Evolutionary conservation across 495 filamentous ascomycete genomes (phyloP), one percentile per base, ranked within the genome.

Genomic region (Clohesyomyces aquaticus): DNA sequence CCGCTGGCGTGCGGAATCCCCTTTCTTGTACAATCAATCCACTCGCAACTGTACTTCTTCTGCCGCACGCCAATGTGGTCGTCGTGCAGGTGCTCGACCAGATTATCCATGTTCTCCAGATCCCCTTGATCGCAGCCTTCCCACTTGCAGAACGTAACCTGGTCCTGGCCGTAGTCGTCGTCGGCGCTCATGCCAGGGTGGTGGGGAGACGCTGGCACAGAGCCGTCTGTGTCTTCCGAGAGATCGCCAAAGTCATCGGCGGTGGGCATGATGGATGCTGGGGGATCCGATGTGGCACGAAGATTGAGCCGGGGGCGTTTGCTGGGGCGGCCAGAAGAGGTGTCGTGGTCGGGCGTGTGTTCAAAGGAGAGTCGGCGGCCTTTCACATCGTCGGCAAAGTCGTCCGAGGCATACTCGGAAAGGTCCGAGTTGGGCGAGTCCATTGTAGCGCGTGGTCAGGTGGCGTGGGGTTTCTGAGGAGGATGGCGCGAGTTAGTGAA

Each of bases 21-120:
- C 78, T 96, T 96, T 50, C 92, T 79, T 56, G 77, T 80, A 73
- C 94, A 98, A 59, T 93, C 93, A 23, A 81, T 83, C 94, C 94
- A 98, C 75, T 98, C 92, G 76, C 94, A 98, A 10, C 88, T 88
- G 75, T 97, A 98, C 74, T 88, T 89, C 77, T 88, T 89, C 80
- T 86, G 83, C 51, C 89, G 83, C 70, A 81, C 85, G 61, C 91
- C 91, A 73, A 96, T 94, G 72, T 98, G 94, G 56, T 91, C 89
- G 68, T 90, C 87, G 73, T 98, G 93, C 51, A 98, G 90, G 75
- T 98, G 94, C 63, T 89, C 82, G 56, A 98, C 95, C 55, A 98
- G 76, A 64, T 81, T 87, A 75, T 98, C 94, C 91, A 98, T 98
- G 72, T 98, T 94, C 0, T 86, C 84, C 66, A 94, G 70, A 70